These are phyloP conservation scores for Penicillium paneum DNA, from an alignment of 2,329 filamentous ascomycete species.

Conservation along the genomic window DNA sequence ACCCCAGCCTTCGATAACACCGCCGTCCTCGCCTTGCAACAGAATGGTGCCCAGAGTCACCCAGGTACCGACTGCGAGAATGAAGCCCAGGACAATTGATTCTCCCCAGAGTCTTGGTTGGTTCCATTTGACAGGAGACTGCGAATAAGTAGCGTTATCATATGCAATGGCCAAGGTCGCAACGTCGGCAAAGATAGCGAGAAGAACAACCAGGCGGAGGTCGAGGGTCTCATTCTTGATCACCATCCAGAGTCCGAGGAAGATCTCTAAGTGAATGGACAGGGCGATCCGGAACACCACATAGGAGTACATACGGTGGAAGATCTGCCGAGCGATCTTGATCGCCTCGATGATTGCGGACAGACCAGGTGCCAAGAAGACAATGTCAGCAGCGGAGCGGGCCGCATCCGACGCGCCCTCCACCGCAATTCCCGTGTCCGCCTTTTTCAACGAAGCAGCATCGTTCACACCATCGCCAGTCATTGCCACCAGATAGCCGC, in stretches of 20 bases:
- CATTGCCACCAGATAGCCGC: constrained; percentile 92
- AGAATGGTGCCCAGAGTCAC: constrained; percentile 85
- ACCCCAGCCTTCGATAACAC: constrained; percentile 88
- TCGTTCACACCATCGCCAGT: constrained; percentile 96
- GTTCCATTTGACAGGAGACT: constrained; percentile 90
- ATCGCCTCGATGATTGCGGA: constrained; percentile 90
- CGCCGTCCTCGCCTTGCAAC: constrained; percentile 63
- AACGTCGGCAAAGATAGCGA: constrained; percentile 91
- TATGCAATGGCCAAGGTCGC: constrained; percentile 90
- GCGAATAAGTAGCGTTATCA: constrained; percentile 85
- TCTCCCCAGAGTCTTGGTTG: constrained; percentile 91
- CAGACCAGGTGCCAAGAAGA: constrained; percentile 87
- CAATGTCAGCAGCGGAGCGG: constrained; percentile 86
- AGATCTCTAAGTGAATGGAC: constrained; percentile 87
- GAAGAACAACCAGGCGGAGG: constrained; percentile 85
- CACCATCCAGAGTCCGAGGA: constrained; percentile 86
- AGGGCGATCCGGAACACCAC: constrained; percentile 92
- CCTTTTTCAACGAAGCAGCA: constrained; percentile 87
- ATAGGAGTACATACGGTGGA: constrained; percentile 96
- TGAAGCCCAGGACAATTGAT: constrained; percentile 76
- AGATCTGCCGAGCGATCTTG: constrained; percentile 91
- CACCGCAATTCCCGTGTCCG: constrained; percentile 93
- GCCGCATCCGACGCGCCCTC: constrained; percentile 89
- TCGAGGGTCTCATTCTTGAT: constrained; percentile 81
- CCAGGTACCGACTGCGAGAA: constrained; percentile 82